Conservation (phyloP, 805 yeast genomes). For the Yamadazyma scolyti region DNA sequence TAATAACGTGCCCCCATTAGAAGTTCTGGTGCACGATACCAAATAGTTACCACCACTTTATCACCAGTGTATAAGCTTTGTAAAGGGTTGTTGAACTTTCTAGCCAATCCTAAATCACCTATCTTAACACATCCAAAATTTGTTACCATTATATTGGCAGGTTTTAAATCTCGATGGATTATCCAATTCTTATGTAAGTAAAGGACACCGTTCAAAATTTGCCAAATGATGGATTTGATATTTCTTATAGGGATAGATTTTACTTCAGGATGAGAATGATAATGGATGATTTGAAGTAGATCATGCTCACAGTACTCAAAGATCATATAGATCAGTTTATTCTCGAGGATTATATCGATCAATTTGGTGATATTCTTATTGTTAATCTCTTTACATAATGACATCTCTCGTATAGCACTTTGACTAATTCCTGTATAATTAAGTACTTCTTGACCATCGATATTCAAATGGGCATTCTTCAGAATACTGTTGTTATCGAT, state of each 20-base stretch:
- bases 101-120: slow-evolving; percentile 90
- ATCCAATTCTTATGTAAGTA: slow-evolving; percentile 96
- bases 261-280: slow-evolving; percentile 85
- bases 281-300: slow-evolving; percentile 87
- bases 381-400: slow-evolving; percentile 81
- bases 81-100: slow-evolving; percentile 80
- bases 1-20: slow-evolving; percentile 44
- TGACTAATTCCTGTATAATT: slow-evolving; percentile 96
- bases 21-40: slow-evolving; percentile 84
- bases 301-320: slow-evolving; percentile 97
- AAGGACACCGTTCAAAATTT: slow-evolving; percentile 85
- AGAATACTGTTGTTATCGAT: slow-evolving; percentile 53
- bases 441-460: slow-evolving; percentile 69
- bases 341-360: slow-evolving; percentile 80
- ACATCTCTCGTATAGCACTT: slow-evolving; percentile 94
- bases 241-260: slow-evolving; percentile 74
- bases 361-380: slow-evolving; percentile 78
- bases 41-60: slow-evolving; percentile 92
- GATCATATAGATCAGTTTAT: slow-evolving; percentile 88
- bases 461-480: slow-evolving; percentile 42
- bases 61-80: slow-evolving; percentile 89
- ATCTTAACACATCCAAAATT: slow-evolving; percentile 87
- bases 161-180: slow-evolving; percentile 91
- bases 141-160: slow-evolving; percentile 97
- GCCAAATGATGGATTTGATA: slow-evolving; percentile 86